These are phyloP conservation scores for Tylopilus balloui DNA, from an alignment of 768 basidiomycete genomes.

Conservation along the genomic window DNA sequence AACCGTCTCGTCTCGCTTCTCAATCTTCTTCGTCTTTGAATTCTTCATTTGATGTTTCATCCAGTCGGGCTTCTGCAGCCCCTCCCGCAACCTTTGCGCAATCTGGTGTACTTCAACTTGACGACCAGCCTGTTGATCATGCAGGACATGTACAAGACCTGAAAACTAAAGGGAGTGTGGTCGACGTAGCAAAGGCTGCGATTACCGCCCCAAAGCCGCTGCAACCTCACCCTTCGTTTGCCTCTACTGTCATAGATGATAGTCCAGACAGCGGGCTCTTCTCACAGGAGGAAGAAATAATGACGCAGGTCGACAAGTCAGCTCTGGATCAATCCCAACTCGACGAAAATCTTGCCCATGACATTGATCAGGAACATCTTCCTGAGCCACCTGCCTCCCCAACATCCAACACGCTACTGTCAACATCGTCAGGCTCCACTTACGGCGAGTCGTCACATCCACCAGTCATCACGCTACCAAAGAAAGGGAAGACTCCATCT, in stretches of 20 bases:
- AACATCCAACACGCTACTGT: conserved; percentile 44
- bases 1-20: conserved; percentile 31
- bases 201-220: conserved; percentile 31
- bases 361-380: conserved; percentile 42
- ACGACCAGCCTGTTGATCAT: conserved; percentile 45
- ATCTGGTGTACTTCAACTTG: conserved; percentile 37
- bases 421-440: conserved; percentile 33
- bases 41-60: conserved; percentile 43
- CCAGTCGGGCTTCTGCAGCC: conserved; percentile 38
- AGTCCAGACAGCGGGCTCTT: conserved; percentile 33
- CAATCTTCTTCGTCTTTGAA: conserved; percentile 32
- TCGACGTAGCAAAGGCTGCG: conserved; percentile 4
- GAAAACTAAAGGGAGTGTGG: conserved; percentile 1
- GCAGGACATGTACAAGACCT: conserved; percentile 42
- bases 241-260: conserved; percentile 51
- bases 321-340: conserved; percentile 14
- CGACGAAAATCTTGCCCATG: conserved; percentile 19
- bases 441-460: conserved; percentile 43
- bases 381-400: conserved; percentile 60
- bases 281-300: conserved; percentile 26
- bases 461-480: conserved; percentile 24
- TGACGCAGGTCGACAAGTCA: conserved; percentile 16
- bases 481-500: conserved; percentile 51
- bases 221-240: conserved; percentile 41
- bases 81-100: conserved; percentile 26